Conservation (phyloP, 2,329 filamentous ascomycete species). For the Ascochyta rabiei region DNA sequence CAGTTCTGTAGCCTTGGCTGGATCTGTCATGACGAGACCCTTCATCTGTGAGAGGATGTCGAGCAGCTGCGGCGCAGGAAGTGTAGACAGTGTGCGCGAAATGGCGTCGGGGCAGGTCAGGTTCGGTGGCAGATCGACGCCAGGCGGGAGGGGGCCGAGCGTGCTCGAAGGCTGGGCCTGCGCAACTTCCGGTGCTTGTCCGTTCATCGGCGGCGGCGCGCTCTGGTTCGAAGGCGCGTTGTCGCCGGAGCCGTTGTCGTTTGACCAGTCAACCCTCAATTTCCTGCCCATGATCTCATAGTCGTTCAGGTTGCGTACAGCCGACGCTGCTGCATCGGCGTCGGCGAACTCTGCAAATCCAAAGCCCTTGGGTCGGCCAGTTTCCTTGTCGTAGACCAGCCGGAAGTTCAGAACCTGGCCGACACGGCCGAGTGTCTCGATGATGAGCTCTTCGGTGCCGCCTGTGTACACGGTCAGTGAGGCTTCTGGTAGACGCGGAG, state of each 20-base stretch:
- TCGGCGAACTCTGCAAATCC: conserved; percentile 97
- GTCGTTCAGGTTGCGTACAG: conserved; percentile 93
- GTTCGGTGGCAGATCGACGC: conserved; percentile 81
- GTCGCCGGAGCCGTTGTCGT: conserved; percentile 77
- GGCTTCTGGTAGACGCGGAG: conserved; percentile 3
- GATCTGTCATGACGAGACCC: conserved; percentile 79
- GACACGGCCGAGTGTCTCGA: conserved; percentile 87
- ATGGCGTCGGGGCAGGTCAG: conserved; percentile 89
- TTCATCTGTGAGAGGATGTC: conserved; percentile 97
- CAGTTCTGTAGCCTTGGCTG: conserved; percentile 81
- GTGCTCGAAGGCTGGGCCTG: conserved; percentile 53
- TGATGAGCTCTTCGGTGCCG: conserved; percentile 93
- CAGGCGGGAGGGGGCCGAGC: conserved; percentile 81
- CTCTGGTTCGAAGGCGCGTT: conserved; percentile 55
- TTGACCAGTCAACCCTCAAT: conserved; percentile 93
- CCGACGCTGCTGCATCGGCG: conserved; percentile 87
- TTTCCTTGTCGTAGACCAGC: conserved; percentile 94
- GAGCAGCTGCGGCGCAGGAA: conserved; percentile 86
- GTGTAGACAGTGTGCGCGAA: conserved; percentile 83
- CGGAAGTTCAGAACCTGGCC: conserved; percentile 92
- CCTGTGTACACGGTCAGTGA: conserved; percentile 59
- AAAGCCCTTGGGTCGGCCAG: conserved; percentile 92
- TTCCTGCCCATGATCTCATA: conserved; percentile 95
- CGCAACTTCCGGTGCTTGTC: conserved; percentile 48
- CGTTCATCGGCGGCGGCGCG: conserved; percentile 52